A percentile compares a stretch with the other conserved stretches of the same genome.
These are phyloP conservation scores for Rhodotorula sphaerocarpa DNA, from an alignment of 768 basidiomycete genomes.

Conservation along the genomic window DNA sequence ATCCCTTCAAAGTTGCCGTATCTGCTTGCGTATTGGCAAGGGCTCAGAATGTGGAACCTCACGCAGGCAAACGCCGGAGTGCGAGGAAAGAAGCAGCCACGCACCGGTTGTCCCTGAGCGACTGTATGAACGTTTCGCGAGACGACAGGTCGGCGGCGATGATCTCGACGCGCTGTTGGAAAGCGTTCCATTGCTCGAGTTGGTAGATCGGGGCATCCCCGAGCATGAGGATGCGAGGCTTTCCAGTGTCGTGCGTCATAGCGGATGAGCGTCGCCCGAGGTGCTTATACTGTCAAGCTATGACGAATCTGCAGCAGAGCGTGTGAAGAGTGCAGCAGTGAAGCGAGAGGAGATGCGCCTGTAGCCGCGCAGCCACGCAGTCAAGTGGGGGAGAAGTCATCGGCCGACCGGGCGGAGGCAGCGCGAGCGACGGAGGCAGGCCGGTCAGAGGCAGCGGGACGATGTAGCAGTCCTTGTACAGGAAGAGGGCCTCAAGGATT, in stretches of 20 bases:
- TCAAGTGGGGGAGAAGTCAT: no score
- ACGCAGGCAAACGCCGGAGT: not conserved
- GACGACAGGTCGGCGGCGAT: not conserved
- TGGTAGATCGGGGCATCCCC: not conserved
- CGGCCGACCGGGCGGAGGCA: no score
- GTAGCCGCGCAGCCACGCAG: no score
- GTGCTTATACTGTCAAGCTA: no score
- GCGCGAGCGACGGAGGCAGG: no score
- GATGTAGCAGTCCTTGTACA: no score
- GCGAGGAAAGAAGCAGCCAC: not conserved
- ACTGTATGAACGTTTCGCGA: not conserved
- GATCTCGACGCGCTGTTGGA: not conserved
- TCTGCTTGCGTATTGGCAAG: not conserved
- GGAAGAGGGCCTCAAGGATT: no score
- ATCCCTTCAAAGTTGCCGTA: constrained; percentile 5
- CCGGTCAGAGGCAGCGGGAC: no score
- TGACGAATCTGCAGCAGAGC: no score
- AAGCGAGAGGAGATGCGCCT: no score
- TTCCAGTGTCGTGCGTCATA: not conserved
- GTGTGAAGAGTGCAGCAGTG: no score
- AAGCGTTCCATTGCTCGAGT: not conserved
- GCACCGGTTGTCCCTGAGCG: not conserved
- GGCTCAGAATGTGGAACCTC: not conserved
- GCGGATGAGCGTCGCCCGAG: not conserved
- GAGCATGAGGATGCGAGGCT: constrained; percentile 4